Conservation (phyloP, 179 eudicot species). For the Silene coronaria region DNA sequence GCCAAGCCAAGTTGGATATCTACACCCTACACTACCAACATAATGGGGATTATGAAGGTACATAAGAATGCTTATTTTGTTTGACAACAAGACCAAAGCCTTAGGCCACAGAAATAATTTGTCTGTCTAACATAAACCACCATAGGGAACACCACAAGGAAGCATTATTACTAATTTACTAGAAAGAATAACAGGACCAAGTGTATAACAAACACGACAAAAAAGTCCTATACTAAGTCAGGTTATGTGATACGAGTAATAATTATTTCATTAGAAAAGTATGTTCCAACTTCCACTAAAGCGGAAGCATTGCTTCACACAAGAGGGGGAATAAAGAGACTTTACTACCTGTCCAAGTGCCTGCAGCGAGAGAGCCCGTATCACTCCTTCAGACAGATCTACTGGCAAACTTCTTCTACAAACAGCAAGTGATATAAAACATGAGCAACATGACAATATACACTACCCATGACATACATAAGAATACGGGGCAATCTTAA, state of each 20-base stretch:
- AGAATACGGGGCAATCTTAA: slow-evolving; percentile 1
- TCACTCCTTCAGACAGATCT: slow-evolving; percentile 89
- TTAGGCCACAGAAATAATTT: neutral
- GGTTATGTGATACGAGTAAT: neutral
- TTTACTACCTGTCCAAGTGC: slow-evolving; percentile 86
- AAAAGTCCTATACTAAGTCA: neutral
- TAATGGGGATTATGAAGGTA: neutral
- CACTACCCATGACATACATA: slow-evolving; percentile 3
- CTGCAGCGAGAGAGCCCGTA: slow-evolving; percentile 89
- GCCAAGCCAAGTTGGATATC: slow-evolving; percentile 99
- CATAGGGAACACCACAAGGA: neutral
- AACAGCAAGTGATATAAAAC: slow-evolving; percentile 16
- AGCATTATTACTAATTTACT: slow-evolving; percentile 5
- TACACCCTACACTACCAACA: slow-evolving; percentile 49
- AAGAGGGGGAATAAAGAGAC: slow-evolving; percentile 8
- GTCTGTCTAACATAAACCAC: neutral
- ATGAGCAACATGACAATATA: slow-evolving; percentile 19
- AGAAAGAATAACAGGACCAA: neutral
- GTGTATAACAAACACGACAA: neutral
- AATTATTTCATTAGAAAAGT: neutral
- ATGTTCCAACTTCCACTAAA: neutral
- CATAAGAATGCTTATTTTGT: slow-evolving; percentile 1
- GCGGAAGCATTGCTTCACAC: slow-evolving; percentile 8
- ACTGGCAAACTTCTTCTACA: slow-evolving; percentile 91
- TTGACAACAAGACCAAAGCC: slow-evolving; percentile 2